A percentile compares a stretch with the other conserved stretches of the same genome.
Evolutionary conservation across 2,329 filamentous ascomycete genomes (phyloP).

Genomic region (Exophiala dermatitidis): DNA sequence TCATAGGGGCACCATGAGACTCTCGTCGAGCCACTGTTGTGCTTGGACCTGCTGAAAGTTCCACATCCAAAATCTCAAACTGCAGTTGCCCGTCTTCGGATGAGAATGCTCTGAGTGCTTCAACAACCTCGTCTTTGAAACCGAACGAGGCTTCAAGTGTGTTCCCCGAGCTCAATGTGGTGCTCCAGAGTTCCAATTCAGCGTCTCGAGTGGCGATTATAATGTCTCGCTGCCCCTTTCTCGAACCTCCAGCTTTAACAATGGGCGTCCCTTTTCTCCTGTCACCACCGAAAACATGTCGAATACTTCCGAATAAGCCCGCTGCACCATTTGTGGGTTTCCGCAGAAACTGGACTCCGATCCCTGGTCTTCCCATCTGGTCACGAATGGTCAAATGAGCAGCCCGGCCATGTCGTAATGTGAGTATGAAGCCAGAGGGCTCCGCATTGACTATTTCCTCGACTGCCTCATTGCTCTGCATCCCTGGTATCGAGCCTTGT

Average conservation of each 20-base stretch:
- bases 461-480: slow-evolving; percentile 72
- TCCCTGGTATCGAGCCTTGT: slow-evolving; percentile 63
- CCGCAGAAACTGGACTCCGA: slow-evolving; percentile 70
- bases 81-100: slow-evolving; percentile 36
- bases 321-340: slow-evolving; percentile 52
- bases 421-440: slow-evolving; percentile 75
- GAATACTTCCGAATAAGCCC: slow-evolving; percentile 74
- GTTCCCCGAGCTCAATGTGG: slow-evolving; percentile 80
- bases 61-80: slow-evolving; percentile 71
- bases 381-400: slow-evolving; percentile 83
- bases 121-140: slow-evolving; percentile 56
- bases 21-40: slow-evolving; percentile 36
- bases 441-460: slow-evolving; percentile 75
- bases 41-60: slow-evolving; percentile 25
- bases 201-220: slow-evolving; percentile 72
- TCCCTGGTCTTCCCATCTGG: slow-evolving; percentile 72
- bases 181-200: slow-evolving; percentile 74
- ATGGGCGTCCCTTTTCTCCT: slow-evolving; percentile 73
- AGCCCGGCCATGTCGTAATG: slow-evolving; percentile 76
- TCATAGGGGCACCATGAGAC: slow-evolving; percentile 39
- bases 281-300: slow-evolving; percentile 63
- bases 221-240: slow-evolving; percentile 76
- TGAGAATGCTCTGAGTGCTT: slow-evolving; percentile 44
- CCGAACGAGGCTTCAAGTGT: slow-evolving; percentile 67
- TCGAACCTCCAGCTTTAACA: slow-evolving; percentile 61